Evolutionary conservation across 2,329 filamentous ascomycete species (phyloP).

Genomic region (Rosellinia necatrix): DNA sequence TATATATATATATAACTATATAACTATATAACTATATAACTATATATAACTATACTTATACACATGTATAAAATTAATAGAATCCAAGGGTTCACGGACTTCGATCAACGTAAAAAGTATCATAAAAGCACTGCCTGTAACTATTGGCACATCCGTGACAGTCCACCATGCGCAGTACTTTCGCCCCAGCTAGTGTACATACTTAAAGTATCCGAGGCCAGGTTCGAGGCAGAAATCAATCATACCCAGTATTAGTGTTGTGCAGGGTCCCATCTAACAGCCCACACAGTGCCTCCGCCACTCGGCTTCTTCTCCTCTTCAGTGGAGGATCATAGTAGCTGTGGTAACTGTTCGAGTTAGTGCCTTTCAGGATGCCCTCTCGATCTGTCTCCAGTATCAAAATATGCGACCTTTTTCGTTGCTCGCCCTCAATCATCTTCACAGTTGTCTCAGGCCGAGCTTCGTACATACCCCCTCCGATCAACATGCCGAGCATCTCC

Average conservation of each 20-base stretch:
- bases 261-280: slow-evolving; percentile 5
- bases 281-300: slow-evolving; percentile 23
- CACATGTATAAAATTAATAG: too few relatives aligned
- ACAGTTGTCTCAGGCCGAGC: slow-evolving; percentile 13
- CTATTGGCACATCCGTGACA: neutral
- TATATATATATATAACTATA: neutral
- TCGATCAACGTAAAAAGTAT: too few relatives aligned
- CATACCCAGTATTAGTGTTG: neutral
- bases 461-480: slow-evolving; percentile 6
- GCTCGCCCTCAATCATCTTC: neutral
- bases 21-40: neutral
- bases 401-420: neutral
- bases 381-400: too few relatives aligned
- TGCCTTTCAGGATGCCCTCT: too few relatives aligned
- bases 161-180: slow-evolving; percentile 8
- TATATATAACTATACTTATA: neutral
- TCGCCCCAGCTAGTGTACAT: neutral
- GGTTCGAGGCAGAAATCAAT: slow-evolving; percentile 2
- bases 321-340: too few relatives aligned
- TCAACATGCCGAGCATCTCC: slow-evolving; percentile 1
- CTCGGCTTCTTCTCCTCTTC: too few relatives aligned
- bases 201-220: slow-evolving; percentile 3
- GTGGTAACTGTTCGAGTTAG: too few relatives aligned
- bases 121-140: too few relatives aligned
- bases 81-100: too few relatives aligned